Evolutionary conservation across 257 asterid genomes (phyloP).

Genomic region (Vinca minor): DNA sequence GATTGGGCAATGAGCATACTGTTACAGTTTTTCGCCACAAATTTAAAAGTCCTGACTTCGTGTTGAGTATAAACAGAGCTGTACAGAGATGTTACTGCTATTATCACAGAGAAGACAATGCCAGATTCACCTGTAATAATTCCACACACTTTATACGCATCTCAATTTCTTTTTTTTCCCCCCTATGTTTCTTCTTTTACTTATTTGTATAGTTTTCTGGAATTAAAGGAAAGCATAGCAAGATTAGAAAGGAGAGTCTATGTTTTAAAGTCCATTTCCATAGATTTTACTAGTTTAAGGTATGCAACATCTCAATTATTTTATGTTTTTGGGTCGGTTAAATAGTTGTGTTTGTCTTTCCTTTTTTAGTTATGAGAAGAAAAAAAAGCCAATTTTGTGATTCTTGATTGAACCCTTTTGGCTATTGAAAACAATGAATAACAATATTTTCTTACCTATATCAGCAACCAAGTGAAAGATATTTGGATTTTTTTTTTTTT

Average conservation of each 20-base stretch:
- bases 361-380: constrained; percentile 5
- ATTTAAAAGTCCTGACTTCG: too few species aligned
- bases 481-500: neutral
- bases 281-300: constrained; percentile 6
- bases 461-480: neutral
- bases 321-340: neutral
- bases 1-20: too few species aligned
- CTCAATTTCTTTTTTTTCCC: too few species aligned
- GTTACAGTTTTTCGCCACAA: too few species aligned
- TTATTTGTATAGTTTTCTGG: neutral
- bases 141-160: neutral
- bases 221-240: neutral
- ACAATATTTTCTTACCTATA: neutral
- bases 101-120: constrained; percentile 1
- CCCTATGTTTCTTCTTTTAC: neutral
- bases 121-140: neutral
- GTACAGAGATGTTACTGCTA: constrained; percentile 1
- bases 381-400: neutral
- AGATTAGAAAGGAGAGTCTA: constrained; percentile 9
- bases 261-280: constrained; percentile 1
- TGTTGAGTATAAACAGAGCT: neutral
- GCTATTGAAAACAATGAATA: too few species aligned
- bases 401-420: neutral
- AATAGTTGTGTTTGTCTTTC: neutral
- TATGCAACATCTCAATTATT: constrained; percentile 10